Conservation (phyloP, 2,329 filamentous ascomycete species). For the Sporothrix pallida region DNA sequence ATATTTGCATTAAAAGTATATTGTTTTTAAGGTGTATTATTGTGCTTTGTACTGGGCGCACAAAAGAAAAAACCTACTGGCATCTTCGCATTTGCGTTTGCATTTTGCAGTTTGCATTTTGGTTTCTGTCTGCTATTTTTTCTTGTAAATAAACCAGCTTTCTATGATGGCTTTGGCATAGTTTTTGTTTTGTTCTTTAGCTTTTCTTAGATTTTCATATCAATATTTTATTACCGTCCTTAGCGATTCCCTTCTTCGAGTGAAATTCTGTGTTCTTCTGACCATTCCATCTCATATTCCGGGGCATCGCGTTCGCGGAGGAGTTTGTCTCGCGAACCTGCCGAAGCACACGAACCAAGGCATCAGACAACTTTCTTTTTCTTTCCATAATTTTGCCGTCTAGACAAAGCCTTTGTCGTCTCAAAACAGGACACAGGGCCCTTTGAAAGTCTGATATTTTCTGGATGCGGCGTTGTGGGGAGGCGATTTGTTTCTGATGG, state of each 20-base stretch:
- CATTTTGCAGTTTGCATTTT: background rate
- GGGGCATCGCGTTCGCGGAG: background rate
- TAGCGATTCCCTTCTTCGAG: background rate
- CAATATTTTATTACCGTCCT: background rate
- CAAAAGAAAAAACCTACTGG: background rate
- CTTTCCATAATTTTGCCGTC: background rate
- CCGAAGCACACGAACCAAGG: background rate
- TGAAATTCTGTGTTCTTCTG: background rate
- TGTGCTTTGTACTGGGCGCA: background rate
- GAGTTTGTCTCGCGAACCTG: background rate
- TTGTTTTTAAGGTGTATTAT: background rate
- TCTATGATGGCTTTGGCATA: conserved; percentile 20
- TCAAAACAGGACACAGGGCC: background rate
- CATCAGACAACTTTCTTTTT: background rate
- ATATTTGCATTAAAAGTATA: background rate
- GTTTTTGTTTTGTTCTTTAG: conserved; percentile 11
- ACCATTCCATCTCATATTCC: conserved; percentile 1
- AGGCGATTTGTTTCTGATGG: conserved; percentile 25
- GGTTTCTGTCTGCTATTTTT: background rate
- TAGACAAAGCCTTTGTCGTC: background rate
- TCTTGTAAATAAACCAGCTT: conserved; percentile 17
- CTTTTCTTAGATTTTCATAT: conserved; percentile 16
- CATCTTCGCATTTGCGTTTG: conserved; percentile 8
- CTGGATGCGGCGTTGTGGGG: background rate
- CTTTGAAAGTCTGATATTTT: background rate